Base-by-base conservation (phyloP, 495 filamentous ascomycete species). In the Immersiella caudata region DNA sequence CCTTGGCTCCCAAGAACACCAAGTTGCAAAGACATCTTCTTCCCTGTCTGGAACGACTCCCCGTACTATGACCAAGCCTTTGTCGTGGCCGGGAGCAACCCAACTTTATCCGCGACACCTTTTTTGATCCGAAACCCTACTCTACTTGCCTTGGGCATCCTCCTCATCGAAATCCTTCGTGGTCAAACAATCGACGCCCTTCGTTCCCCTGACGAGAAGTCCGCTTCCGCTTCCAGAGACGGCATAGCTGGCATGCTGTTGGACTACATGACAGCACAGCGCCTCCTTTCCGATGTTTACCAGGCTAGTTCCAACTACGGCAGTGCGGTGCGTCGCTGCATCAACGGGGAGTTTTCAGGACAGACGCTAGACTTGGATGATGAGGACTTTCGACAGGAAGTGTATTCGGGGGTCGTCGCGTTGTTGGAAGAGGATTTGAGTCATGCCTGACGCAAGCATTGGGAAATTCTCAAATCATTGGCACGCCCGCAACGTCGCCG, bases 141-240 rank as follows among this genome's bases (percentile, higher is more conserved):
- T 1, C 50, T 64, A 0, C 26, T 46, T 14, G 62, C 62, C 5
- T 26, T 64, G 1, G 62, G 62, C 24, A 18, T 64, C 1, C 64
- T 58, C 11, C 64, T 66, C 16, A 52, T 66, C 21, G 64, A 66
- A 25, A 49, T 66, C 16, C 9, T 66, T 25, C 20, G 49, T 33
- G 54, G 18, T 4, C 64, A 59, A 20, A 5, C 54, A n/a, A 40
- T 49, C 33, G 29, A 59, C n/a, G 12, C 7, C 9, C 60, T 62
- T 14, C 35, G 35, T 6, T 20, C 60, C 1, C n/a, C n/a, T 0
- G 27, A n/a, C 16, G 8, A 57, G 54, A 6, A 26, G 6, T 3
- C n/a, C 54, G 24, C 54, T 61, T 27, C 8, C n/a, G n/a, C n/a
- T 61, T 21, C 11, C 20, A 25, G 27, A 22, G 24, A 16, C 12